phyloP scores from a whole-genome alignment of 148 eudicot genomes.

The Cornus florida region DNA sequence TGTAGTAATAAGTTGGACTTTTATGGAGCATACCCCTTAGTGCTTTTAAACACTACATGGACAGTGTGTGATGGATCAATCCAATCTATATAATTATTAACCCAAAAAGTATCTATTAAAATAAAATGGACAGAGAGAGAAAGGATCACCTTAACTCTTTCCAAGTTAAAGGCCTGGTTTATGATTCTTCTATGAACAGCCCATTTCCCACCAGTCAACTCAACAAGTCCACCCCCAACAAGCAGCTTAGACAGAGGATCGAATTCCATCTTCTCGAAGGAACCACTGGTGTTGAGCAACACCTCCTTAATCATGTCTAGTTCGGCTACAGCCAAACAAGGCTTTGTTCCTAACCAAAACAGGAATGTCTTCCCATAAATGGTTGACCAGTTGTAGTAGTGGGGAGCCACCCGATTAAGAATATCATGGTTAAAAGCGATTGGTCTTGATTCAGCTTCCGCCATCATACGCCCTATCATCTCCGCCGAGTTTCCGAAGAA shows the following conservation, averaged over 20 bases:
- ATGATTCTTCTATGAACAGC: conserved; percentile 67
- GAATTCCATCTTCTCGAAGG: conserved; percentile 33
- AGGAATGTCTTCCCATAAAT: conserved; percentile 35
- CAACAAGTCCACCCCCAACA: conserved; percentile 64
- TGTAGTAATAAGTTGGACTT: no score
- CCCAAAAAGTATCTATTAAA: no score
- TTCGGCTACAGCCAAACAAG: conserved; percentile 55
- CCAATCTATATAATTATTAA: no score
- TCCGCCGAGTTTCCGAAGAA: conserved; percentile 51
- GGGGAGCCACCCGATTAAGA: conserved; percentile 48
- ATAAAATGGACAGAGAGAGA: no score
- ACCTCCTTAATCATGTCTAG: conserved; percentile 66
- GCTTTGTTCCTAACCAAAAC: conserved; percentile 71
- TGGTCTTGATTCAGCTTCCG: conserved; percentile 47
- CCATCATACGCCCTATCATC: conserved; percentile 45
- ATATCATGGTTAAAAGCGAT: conserved; percentile 45
- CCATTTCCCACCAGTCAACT: conserved; percentile 65
- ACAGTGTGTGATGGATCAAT: no score
- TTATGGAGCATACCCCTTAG: no score
- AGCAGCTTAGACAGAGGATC: conserved; percentile 54
- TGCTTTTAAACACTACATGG: no score
- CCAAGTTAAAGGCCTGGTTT: conserved; percentile 63
- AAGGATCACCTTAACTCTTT: conserved; percentile 38
- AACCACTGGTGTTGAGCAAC: conserved; percentile 38
- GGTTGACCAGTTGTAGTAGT: conserved; percentile 47